Evolutionary conservation across 257 asterid genomes (phyloP).

Genomic region (Coffea canephora): DNA sequence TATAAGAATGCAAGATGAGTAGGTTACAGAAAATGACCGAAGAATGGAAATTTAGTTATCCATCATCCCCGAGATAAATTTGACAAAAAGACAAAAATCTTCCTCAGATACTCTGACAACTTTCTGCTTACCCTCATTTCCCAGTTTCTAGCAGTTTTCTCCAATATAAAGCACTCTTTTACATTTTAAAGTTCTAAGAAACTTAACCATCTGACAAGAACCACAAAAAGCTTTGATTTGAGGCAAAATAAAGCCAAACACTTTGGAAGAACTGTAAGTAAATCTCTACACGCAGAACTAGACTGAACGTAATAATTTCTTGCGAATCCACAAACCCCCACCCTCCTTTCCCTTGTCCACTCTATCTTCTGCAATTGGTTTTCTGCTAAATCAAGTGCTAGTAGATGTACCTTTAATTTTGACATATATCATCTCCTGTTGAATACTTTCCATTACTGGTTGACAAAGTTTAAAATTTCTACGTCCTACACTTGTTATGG

Average conservation of each 20-base stretch:
- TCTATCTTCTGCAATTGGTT: background rate
- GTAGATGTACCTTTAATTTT: background rate
- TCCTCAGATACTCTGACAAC: background rate
- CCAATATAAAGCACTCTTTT: too few relatives aligned
- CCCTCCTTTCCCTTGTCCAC: background rate
- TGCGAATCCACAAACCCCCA: background rate
- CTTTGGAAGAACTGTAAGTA: too few relatives aligned
- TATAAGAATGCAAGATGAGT: conserved; percentile 1
- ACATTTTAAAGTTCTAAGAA: background rate
- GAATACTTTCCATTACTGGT: background rate
- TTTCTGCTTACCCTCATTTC: background rate
- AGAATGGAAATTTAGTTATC: background rate
- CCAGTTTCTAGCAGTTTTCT: background rate
- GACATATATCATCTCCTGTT: background rate
- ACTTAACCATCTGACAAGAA: background rate
- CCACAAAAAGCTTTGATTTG: background rate
- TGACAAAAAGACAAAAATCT: background rate
- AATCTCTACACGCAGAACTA: background rate
- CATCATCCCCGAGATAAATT: background rate
- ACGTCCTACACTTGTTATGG: background rate
- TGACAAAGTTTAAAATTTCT: background rate
- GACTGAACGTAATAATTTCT: background rate
- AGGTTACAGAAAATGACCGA: background rate
- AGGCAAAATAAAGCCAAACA: too few relatives aligned
- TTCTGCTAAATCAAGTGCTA: background rate